phyloP scores from a whole-genome alignment of 2,329 filamentous ascomycete genomes.

The Hypoxylon sp. region DNA sequence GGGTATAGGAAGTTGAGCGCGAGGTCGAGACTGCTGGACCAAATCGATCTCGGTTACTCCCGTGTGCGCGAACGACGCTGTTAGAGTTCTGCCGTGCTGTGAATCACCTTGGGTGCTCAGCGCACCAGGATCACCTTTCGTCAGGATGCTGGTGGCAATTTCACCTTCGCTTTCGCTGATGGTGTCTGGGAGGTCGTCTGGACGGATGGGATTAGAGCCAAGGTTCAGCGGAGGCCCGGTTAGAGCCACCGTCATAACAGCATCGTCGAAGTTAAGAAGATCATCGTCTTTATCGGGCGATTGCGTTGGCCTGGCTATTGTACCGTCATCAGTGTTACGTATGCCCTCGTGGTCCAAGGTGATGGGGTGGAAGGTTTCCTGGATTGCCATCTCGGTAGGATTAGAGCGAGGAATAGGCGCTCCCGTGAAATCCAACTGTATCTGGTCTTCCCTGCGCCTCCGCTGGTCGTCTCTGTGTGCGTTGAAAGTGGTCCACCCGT shows the following conservation, averaged over 20 bases:
- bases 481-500: slow-evolving; percentile 39
- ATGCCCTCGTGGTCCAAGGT: slow-evolving; percentile 38
- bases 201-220: not conserved
- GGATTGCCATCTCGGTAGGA: slow-evolving; percentile 5
- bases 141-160: not conserved
- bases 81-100: not conserved
- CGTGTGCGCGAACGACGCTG: not conserved
- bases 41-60: not conserved
- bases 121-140: not conserved
- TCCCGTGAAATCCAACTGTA: not conserved
- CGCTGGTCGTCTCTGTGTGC: slow-evolving; percentile 40
- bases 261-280: slow-evolving; percentile 22
- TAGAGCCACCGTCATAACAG: not conserved
- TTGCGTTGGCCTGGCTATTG: slow-evolving; percentile 23
- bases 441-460: slow-evolving; percentile 13
- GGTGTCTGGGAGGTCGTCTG: not conserved
- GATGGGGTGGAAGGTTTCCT: slow-evolving; percentile 45
- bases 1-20: not conserved
- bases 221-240: not conserved
- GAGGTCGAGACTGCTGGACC: not conserved
- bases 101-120: not conserved
- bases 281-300: slow-evolving; percentile 30
- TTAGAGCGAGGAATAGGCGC: not conserved
- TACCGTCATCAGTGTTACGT: slow-evolving; percentile 39
- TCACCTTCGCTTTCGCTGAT: too few species aligned